Conservation (phyloP, 2,329 filamentous ascomycete genomes). For the Acrocalymma vagum region DNA sequence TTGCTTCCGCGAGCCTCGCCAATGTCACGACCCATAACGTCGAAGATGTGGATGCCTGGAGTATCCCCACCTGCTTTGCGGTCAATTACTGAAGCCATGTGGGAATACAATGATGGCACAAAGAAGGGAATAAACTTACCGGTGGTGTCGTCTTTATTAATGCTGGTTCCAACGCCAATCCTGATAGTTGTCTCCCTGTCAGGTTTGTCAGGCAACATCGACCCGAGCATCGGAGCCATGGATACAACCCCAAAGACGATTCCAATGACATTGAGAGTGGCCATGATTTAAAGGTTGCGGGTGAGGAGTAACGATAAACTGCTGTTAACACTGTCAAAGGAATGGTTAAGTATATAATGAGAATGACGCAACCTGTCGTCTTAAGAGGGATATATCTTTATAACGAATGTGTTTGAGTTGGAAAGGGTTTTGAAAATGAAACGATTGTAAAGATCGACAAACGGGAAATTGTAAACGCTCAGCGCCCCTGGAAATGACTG, state of each 20-base stretch:
- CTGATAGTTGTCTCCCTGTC: slow-evolving; percentile 5
- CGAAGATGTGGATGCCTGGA: slow-evolving; percentile 9
- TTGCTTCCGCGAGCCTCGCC: slow-evolving; percentile 10
- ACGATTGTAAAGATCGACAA: too few species aligned
- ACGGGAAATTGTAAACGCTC: too few species aligned
- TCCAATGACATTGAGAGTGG: slow-evolving; percentile 5
- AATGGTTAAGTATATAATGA: too few species aligned
- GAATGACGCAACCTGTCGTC: too few species aligned
- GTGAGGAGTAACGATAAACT: too few species aligned
- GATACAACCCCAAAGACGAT: slow-evolving; percentile 4
- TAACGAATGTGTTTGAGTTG: too few species aligned
- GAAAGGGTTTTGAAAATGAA: too few species aligned
- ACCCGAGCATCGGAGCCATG: slow-evolving; percentile 5
- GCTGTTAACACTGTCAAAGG: too few species aligned
- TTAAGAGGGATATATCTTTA: too few species aligned
- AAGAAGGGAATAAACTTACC: background rate
- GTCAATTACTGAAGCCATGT: background rate
- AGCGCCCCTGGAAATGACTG: too few species aligned
- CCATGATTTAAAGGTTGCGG: background rate
- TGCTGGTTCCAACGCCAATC: slow-evolving; percentile 9
- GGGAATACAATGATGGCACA: background rate
- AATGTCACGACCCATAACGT: slow-evolving; percentile 10
- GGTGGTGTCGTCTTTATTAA: slow-evolving; percentile 3
- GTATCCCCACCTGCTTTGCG: slow-evolving; percentile 2
- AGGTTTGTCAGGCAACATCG: slow-evolving; percentile 5